Conservation (phyloP, 306 rosid species). For the Pterocarpus macrocarpus region DNA sequence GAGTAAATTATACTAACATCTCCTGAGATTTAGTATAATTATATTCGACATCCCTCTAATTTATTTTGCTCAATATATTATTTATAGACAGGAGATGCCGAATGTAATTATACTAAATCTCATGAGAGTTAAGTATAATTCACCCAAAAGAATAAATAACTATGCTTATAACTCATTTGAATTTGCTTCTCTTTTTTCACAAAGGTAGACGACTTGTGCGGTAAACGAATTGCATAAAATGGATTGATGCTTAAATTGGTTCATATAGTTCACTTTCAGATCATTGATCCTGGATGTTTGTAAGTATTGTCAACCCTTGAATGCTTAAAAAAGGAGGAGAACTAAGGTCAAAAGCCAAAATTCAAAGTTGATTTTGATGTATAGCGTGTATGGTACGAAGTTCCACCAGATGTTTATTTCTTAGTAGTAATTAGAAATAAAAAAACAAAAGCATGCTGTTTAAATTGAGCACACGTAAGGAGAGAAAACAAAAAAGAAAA, state of each 20-base stretch:
- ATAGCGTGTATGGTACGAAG: constrained; percentile 42
- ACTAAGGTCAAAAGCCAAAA: constrained; percentile 38
- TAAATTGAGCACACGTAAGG: constrained; percentile 40
- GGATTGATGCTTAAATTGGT: constrained; percentile 5
- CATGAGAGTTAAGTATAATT: too few relatives aligned
- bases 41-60: too few relatives aligned
- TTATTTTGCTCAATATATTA: too few relatives aligned
- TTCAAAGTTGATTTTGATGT: constrained; percentile 47
- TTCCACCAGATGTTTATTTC: constrained; percentile 30
- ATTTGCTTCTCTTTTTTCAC: too few relatives aligned
- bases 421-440: neutral
- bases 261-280: neutral
- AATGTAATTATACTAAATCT: too few relatives aligned
- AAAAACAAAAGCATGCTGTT: constrained; percentile 33
- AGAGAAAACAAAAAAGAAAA: neutral
- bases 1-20: too few relatives aligned
- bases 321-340: neutral
- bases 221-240: constrained; percentile 9
- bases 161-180: too few relatives aligned
- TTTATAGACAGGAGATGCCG: too few relatives aligned
- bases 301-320: constrained; percentile 32
- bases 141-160: too few relatives aligned
- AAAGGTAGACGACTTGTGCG: neutral
- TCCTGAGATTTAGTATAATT: too few relatives aligned
- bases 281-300: neutral